Percentiles rank a stretch among this genome's conserved stretches.
These are phyloP conservation scores for Fagopyrum esculentum DNA, from an alignment of 148 eudicot species.

Conservation along the genomic window DNA sequence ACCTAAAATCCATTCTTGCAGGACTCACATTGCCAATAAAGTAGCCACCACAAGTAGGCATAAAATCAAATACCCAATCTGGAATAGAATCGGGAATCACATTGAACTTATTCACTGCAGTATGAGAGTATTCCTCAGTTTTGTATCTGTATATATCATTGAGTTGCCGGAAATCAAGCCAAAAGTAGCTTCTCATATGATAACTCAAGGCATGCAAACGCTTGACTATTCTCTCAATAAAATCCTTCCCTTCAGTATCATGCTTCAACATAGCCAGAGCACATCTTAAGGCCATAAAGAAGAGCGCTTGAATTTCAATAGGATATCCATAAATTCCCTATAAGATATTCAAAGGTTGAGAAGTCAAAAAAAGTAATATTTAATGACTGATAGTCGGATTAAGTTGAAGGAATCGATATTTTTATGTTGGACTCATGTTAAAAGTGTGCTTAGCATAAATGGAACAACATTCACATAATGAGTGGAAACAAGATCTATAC, in stretches of 20 bases:
- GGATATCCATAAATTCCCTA: constrained; percentile 73
- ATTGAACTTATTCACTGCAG: constrained; percentile 50
- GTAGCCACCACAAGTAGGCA: constrained; percentile 24
- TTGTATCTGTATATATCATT: constrained; percentile 66
- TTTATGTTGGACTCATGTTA: neutral
- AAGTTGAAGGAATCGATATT: neutral
- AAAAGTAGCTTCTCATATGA: constrained; percentile 69
- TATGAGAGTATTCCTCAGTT: constrained; percentile 72
- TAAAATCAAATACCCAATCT: constrained; percentile 28
- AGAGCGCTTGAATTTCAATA: constrained; percentile 65
- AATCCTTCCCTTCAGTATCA: constrained; percentile 55
- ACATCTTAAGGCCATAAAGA: constrained; percentile 30
- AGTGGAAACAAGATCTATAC: neutral
- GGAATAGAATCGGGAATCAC: constrained; percentile 38
- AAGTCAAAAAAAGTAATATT: neutral
- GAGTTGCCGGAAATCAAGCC: constrained; percentile 65
- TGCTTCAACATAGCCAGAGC: constrained; percentile 41
- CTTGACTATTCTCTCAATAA: constrained; percentile 50
- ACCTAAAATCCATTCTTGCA: constrained; percentile 31
- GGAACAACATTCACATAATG: neutral
- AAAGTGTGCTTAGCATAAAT: neutral
- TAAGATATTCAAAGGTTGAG: constrained; percentile 11
- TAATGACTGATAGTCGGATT: neutral
- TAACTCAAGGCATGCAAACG: constrained; percentile 61
- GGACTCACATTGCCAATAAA: constrained; percentile 29